Evolutionary conservation across 1,139 yeast species (phyloP), one percentile per base, ranked within the genome.

Genomic region (Saccharomyces hybrid): DNA sequence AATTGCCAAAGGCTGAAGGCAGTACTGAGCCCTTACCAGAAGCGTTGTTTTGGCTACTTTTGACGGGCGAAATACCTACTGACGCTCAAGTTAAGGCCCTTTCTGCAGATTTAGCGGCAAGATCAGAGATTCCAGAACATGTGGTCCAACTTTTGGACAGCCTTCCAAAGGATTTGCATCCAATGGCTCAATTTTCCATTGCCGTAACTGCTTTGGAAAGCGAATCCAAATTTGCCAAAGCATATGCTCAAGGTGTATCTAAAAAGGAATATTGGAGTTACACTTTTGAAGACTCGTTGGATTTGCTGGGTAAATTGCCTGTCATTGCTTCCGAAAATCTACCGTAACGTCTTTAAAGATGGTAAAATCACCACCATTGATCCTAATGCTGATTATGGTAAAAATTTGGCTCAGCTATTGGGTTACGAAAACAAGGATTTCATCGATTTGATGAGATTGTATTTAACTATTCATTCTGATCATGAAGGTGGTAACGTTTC

Each of bases 1-100:
- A 85, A 77, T 83, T 93, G 71, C 99, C 99, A 78, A 86, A 86
- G 78, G 96, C 88, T 59, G 86, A 88, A 66, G 74, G 70, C 50
- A 95, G 96, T 60, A 65, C 71, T 55, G 93, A 86, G 75, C 93
- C 93, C 64, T 73, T 81, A 48, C 87, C 87, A 46, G 87, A 82
- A 69, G 82, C 81, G 54, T 74, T 82, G 64, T 81, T 82, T 70
- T 82, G 86, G 86, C 77, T 77, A 59, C 68, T 82, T 56, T 69
- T 82, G 64, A 82, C 86, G 51, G 87, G 87, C 47, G 81, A 81
- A 68, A 73, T 78, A 61, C 87, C 87, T 61, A 69, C 82, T 38
- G 81, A 77, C 61, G 69, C 74, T 53, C 86, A 82, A 71, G 79
- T 78, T 60, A 72, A 75, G 60, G 76, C 75, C 8, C 76, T 82